A percentile compares a stretch with the other conserved stretches of the same genome.
Evolutionary conservation across 2,329 filamentous ascomycete species (phyloP).

Genomic region (Orbilia blumenaviensis): DNA sequence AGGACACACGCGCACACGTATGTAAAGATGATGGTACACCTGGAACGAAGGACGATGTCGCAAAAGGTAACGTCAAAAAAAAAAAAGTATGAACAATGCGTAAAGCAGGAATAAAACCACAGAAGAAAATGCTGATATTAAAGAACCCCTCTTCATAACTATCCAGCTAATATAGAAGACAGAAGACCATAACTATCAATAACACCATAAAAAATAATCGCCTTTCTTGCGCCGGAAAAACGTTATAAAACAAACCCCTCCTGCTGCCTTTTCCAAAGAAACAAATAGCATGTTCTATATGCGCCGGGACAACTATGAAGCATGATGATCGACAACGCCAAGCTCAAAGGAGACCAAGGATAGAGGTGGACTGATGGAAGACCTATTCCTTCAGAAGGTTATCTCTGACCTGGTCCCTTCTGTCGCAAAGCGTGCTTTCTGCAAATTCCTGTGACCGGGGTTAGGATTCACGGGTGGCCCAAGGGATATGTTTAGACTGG

Average conservation of each 20-base stretch:
- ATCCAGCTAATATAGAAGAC: background rate
- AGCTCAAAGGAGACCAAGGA: background rate
- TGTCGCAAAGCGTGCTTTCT: conserved; percentile 47
- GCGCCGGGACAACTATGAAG: conserved; percentile 13
- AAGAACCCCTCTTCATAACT: background rate
- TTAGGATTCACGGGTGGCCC: background rate
- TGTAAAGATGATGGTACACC: background rate
- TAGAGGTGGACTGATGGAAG: background rate
- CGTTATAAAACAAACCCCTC: background rate
- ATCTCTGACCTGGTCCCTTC: conserved; percentile 43
- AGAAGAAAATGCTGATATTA: background rate
- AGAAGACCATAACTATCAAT: background rate
- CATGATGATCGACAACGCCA: background rate
- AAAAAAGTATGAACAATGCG: background rate
- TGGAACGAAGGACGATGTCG: background rate
- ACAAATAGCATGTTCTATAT: conserved; percentile 8
- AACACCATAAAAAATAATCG: background rate
- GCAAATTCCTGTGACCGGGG: conserved; percentile 27
- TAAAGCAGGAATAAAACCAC: background rate
- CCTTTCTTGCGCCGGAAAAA: conserved; percentile 7
- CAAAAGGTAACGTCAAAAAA: background rate
- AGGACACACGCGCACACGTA: background rate
- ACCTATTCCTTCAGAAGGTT: conserved; percentile 37
- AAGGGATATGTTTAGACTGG: background rate
- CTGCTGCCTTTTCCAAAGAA: background rate